Percentiles rank a stretch among this genome's conserved stretches.
Conservation (phyloP, 345 rosid species). For the Arabidopsis suecica region DNA sequence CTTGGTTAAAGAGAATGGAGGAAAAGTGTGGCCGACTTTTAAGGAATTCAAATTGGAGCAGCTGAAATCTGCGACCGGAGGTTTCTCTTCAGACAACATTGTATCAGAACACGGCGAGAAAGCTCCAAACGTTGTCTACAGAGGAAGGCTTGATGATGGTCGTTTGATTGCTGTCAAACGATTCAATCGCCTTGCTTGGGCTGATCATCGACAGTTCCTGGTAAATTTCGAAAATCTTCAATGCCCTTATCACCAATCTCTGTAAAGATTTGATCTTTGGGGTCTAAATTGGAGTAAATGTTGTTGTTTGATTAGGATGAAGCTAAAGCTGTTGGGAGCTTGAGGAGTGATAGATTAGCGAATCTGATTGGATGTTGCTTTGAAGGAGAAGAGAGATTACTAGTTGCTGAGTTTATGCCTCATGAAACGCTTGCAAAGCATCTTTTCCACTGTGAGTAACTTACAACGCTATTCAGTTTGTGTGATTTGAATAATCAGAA, state of each 20-base stretch:
- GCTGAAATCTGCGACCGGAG: conserved; percentile 71
- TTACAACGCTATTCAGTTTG: not conserved
- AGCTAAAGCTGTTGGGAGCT: conserved; percentile 83
- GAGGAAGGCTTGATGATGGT: conserved; percentile 76
- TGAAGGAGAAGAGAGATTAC: conserved; percentile 88
- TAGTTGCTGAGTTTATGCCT: conserved; percentile 95
- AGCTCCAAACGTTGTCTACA: conserved; percentile 92
- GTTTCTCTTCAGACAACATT: conserved; percentile 81
- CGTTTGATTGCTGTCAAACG: conserved; percentile 89
- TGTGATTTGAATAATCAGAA: not conserved
- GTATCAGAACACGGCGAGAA: conserved; percentile 98
- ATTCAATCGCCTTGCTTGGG: conserved; percentile 88
- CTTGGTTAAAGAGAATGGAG: conserved; percentile 63
- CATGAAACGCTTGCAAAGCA: conserved; percentile 92
- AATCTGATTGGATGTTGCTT: conserved; percentile 91
- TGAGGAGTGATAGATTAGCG: conserved; percentile 84
- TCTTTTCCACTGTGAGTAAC: conserved; percentile 83
- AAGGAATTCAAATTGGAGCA: conserved; percentile 78
- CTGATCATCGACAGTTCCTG: conserved; percentile 93
- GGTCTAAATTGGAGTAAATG: not conserved
- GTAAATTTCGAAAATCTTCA: conserved; percentile 41
- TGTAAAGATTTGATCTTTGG: not conserved
- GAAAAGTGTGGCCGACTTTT: conserved; percentile 72
- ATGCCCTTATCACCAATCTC: not conserved
- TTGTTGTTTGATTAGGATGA: conserved; percentile 67